Conservation (phyloP, 805 yeast species). For the Yarrowia keelungensis region DNA sequence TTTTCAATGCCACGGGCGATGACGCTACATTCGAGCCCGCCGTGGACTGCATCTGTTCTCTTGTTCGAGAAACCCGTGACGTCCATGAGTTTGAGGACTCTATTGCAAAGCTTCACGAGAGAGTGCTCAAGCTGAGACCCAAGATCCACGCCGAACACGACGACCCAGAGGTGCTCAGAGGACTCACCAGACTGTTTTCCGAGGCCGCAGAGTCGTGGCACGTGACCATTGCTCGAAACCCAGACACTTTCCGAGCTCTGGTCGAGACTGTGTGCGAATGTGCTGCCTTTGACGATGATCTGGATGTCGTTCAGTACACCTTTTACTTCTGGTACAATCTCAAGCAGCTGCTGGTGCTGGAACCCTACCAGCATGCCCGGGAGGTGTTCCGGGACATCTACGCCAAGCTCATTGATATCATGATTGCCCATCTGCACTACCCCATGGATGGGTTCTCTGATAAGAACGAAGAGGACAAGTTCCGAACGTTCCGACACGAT, state of each 20-base stretch:
- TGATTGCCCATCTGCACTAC: slow-evolving; percentile 74
- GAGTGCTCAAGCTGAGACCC: slow-evolving; percentile 67
- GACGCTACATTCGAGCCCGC: slow-evolving; percentile 79
- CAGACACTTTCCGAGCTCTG: slow-evolving; percentile 71
- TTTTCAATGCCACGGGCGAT: slow-evolving; percentile 68
- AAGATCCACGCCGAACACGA: slow-evolving; percentile 50
- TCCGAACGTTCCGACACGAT: slow-evolving; percentile 91
- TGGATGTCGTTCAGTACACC: slow-evolving; percentile 88
- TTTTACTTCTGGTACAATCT: slow-evolving; percentile 91
- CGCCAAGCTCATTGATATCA: slow-evolving; percentile 62
- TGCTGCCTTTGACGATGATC: slow-evolving; percentile 76
- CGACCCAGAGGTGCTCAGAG: slow-evolving; percentile 71
- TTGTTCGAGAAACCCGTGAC: slow-evolving; percentile 82
- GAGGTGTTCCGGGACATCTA: slow-evolving; percentile 61
- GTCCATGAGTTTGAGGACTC: slow-evolving; percentile 57
- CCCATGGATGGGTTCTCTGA: slow-evolving; percentile 64
- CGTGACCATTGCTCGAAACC: slow-evolving; percentile 75
- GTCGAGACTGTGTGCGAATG: slow-evolving; percentile 76
- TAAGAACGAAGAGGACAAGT: slow-evolving; percentile 86
- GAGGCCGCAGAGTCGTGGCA: slow-evolving; percentile 98
- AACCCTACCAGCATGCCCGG: slow-evolving; percentile 63
- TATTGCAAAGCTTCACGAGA: slow-evolving; percentile 70
- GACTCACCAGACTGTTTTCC: slow-evolving; percentile 76
- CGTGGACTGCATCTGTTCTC: slow-evolving; percentile 82
- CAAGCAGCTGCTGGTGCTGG: slow-evolving; percentile 71